Percentiles rank a stretch among this genome's conserved stretches.
phyloP scores from a whole-genome alignment of 1,284 basidiomycete species.

The Stereum hirsutum region DNA sequence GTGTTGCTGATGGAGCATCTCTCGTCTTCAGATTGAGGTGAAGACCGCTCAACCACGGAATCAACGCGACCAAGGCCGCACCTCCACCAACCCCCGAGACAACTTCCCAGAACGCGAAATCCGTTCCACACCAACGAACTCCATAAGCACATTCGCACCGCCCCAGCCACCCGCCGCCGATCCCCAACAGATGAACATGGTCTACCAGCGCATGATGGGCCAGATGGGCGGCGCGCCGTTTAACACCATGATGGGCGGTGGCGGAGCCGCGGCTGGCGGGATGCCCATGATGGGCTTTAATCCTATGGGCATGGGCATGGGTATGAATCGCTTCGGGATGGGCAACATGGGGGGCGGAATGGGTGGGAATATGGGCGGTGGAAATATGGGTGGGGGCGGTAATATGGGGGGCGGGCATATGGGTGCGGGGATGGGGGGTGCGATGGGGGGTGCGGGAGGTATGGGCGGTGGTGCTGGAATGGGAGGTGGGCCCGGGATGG shows the following conservation, averaged over 20 bases:
- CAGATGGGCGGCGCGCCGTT: slow-evolving; percentile 27
- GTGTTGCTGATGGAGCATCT: background rate
- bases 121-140: slow-evolving; percentile 5
- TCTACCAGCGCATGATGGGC: slow-evolving; percentile 50
- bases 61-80: slow-evolving; percentile 45
- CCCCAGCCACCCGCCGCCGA: slow-evolving; percentile 22
- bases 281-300: slow-evolving; percentile 30
- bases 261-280: too few species aligned
- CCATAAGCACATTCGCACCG: slow-evolving; percentile 18
- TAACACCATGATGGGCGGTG: slow-evolving; percentile 17
- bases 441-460: slow-evolving; percentile 4
- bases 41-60: slow-evolving; percentile 76
- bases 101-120: slow-evolving; percentile 6
- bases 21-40: slow-evolving; percentile 64
- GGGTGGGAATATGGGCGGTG: slow-evolving; percentile 19
- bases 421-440: slow-evolving; percentile 10
- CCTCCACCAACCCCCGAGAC: background rate
- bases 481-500: too few species aligned
- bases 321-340: slow-evolving; percentile 23
- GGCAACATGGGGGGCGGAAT: slow-evolving; percentile 10
- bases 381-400: slow-evolving; percentile 29
- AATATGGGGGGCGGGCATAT: slow-evolving; percentile 23
- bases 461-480: too few species aligned
- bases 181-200: slow-evolving; percentile 41
- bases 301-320: slow-evolving; percentile 23